These are phyloP conservation scores for Monotropa hypopitys DNA, from an alignment of 179 eudicot genomes.

Conservation along the genomic window DNA sequence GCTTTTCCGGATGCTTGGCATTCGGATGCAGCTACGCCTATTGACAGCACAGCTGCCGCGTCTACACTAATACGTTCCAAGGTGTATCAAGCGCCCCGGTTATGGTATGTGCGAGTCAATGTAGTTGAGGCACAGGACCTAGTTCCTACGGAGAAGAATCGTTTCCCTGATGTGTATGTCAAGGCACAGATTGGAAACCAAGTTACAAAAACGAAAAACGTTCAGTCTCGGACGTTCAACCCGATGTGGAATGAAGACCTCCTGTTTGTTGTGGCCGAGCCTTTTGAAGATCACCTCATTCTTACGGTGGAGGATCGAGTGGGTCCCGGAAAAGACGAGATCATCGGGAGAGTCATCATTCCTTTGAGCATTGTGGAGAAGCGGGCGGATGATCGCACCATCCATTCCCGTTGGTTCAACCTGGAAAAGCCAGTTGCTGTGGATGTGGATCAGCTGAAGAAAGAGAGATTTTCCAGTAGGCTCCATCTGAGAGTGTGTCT, in stretches of 20 bases:
- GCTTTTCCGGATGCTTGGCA: constrained; percentile 96
- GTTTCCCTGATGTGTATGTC: constrained; percentile 80
- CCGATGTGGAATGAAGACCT: constrained; percentile 90
- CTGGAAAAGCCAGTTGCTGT: constrained; percentile 73
- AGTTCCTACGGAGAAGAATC: constrained; percentile 58
- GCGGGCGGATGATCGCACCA: constrained; percentile 75
- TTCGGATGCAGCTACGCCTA: constrained; percentile 70
- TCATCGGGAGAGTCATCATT: constrained; percentile 60
- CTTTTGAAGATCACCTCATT: constrained; percentile 72
- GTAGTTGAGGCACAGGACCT: constrained; percentile 93
- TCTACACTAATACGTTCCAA: constrained; percentile 63
- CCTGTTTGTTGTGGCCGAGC: constrained; percentile 78
- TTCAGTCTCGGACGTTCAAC: constrained; percentile 57
- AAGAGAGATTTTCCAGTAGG: constrained; percentile 66
- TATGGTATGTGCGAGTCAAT: constrained; percentile 88
- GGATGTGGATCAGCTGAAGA: constrained; percentile 79
- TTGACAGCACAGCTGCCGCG: constrained; percentile 65
- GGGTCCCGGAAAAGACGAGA: constrained; percentile 93
- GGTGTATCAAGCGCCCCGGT: constrained; percentile 76
- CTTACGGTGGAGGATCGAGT: constrained; percentile 84
- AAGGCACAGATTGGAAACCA: constrained; percentile 92
- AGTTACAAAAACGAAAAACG: constrained; percentile 52
- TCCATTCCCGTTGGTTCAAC: constrained; percentile 85
- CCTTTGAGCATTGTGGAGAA: constrained; percentile 58
- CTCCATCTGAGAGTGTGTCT: constrained; percentile 81